Evolutionary conservation across 2,329 filamentous ascomycete genomes (phyloP), one percentile per base, ranked within the genome.

Genomic region (Rasamsonia emersonii): DNA sequence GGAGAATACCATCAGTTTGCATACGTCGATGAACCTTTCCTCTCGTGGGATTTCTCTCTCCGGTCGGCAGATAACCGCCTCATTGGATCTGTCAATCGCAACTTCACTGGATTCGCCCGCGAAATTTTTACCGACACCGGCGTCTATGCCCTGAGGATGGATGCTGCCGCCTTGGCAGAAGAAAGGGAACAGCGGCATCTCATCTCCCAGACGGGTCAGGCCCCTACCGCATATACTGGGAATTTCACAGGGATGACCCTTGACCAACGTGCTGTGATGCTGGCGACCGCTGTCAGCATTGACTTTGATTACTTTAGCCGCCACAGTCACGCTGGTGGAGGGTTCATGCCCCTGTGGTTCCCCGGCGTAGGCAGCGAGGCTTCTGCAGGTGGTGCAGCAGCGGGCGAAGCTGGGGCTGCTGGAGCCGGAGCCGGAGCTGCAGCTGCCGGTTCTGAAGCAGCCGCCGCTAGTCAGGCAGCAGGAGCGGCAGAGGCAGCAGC

Each of bases 251-350:
- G 71, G 3, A 77, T 80, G 74, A 77, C 74, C 2, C 64, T 80
- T 3, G 76, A 79, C 44, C 74, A 79, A 50, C 65, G 76, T 32
- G 76, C 76, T 3, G 67, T 79, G 16, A 79, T 79, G 75, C 64
- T 80, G 6, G 75, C 76, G 7, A 77, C 75, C 1, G 76, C 76
- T 5, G 75, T 79, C 9, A 74, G 65, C 35, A 67, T 79, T 28
- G 76, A 80, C 45, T 79, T 79, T 38, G 76, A 80, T 48, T 80
- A 79, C 53, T 80, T 80, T 56, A 78, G 73, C 36, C 64, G 74
- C 2, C 72, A 78, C 40, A 75, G 70, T 32, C 52, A 59, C 11
- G 50, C 58, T 3, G 63, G 64, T 7, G 56, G 65, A 10, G 61
- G 68, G 1, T 63, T 67, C 23, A 64, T 77, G 49, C 74, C 74